A percentile compares a stretch with the other conserved stretches of the same genome.
Evolutionary conservation across 805 yeast species (phyloP).

Genomic region (Kazachstania psychrophila): DNA sequence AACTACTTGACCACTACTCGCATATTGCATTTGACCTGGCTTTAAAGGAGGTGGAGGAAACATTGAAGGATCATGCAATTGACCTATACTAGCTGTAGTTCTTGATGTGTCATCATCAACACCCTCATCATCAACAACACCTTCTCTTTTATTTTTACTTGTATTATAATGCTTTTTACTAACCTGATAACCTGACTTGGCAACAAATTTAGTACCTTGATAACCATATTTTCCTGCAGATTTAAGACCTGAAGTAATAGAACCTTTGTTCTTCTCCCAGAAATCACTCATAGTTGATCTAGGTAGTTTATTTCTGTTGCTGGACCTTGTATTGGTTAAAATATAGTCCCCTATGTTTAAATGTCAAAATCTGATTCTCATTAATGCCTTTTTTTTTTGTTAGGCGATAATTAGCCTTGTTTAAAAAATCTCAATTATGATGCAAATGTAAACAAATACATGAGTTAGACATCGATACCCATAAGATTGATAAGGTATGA

Average conservation of each 20-base stretch:
- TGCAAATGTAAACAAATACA: no score
- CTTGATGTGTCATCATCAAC: constrained; percentile 7
- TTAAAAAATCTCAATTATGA: no score
- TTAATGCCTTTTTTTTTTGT: no score
- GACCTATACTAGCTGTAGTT: constrained; percentile 3
- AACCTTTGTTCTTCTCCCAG: constrained; percentile 37
- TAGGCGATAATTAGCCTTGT: no score
- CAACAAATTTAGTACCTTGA: constrained; percentile 34
- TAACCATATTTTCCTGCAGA: constrained; percentile 32
- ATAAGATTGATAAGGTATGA: not conserved
- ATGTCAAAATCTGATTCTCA: no score
- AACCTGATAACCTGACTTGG: constrained; percentile 35
- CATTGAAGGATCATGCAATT: constrained; percentile 10
- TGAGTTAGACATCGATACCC: no score
- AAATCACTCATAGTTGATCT: constrained; percentile 27
- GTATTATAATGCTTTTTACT: constrained; percentile 30
- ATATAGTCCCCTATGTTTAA: no score
- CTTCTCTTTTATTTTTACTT: constrained; percentile 11
- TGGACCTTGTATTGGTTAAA: no score
- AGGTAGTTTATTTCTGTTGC: no score
- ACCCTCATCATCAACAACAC: constrained; percentile 13
- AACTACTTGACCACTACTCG: constrained; percentile 13
- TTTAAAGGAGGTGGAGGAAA: constrained; percentile 35
- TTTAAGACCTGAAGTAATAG: constrained; percentile 30
- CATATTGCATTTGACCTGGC: constrained; percentile 32